phyloP scores from a whole-genome alignment of 2,329 filamentous ascomycete species.

The Beauveria rudraprayagi region DNA sequence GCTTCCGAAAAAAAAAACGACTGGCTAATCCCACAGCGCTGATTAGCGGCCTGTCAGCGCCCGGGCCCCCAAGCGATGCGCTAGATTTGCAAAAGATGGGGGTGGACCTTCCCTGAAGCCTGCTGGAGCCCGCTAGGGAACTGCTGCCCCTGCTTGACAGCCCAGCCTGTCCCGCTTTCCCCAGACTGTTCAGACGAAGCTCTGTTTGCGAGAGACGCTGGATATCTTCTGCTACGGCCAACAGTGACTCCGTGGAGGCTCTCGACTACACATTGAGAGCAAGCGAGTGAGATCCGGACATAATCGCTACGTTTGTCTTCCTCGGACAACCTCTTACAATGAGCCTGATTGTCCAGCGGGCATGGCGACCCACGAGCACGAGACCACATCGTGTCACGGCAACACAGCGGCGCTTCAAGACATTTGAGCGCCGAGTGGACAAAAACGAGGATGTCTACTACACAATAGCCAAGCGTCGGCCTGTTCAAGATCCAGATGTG shows the following conservation, averaged over 20 bases:
- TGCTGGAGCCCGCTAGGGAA: slow-evolving; percentile 3
- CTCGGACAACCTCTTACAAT: neutral
- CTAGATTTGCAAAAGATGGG: slow-evolving; percentile 4
- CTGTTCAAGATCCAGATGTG: neutral
- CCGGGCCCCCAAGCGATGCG: slow-evolving; percentile 1
- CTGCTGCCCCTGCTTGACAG: neutral
- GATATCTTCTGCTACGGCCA: neutral
- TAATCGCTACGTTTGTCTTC: neutral
- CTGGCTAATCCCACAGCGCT: neutral
- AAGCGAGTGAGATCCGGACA: neutral
- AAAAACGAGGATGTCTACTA: slow-evolving; percentile 21
- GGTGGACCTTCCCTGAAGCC: slow-evolving; percentile 5
- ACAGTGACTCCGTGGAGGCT: neutral
- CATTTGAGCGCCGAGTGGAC: slow-evolving; percentile 11
- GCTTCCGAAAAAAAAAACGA: slow-evolving; percentile 1
- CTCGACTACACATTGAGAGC: neutral
- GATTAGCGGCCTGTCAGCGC: neutral
- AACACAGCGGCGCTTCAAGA: slow-evolving; percentile 10
- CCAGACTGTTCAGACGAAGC: slow-evolving; percentile 10
- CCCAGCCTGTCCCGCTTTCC: slow-evolving; percentile 2
- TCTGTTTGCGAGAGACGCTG: neutral
- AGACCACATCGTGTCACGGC: slow-evolving; percentile 2
- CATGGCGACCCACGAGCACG: slow-evolving; percentile 7
- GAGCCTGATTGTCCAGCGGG: neutral
- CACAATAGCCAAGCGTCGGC: slow-evolving; percentile 16